Conservation (phyloP, 1,284 basidiomycete genomes). For the Sphagnurus paluster region DNA sequence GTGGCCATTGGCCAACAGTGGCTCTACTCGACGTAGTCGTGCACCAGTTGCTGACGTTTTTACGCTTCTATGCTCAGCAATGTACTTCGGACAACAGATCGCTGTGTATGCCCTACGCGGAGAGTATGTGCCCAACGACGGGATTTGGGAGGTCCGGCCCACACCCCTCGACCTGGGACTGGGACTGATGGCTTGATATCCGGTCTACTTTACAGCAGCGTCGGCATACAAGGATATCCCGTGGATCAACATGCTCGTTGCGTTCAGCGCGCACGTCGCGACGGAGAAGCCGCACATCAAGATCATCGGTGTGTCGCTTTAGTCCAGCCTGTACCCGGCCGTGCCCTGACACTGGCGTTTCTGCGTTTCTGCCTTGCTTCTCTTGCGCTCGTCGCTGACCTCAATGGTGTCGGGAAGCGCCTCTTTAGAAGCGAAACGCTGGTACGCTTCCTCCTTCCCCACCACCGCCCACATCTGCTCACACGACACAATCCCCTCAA, state of each 20-base stretch:
- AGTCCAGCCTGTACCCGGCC: too few species aligned
- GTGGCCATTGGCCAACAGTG: too few species aligned
- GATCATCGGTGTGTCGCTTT: constrained; percentile 53
- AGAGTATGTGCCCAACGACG: constrained; percentile 60
- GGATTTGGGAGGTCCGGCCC: constrained; percentile 78
- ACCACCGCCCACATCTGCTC: too few species aligned
- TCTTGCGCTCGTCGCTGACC: too few species aligned
- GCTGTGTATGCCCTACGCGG: constrained; percentile 77
- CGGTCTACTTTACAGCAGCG: too few species aligned
- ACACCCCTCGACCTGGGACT: constrained; percentile 60
- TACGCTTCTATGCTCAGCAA: too few species aligned
- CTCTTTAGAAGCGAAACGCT: constrained; percentile 58
- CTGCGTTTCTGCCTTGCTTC: too few species aligned
- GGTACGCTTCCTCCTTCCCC: constrained; percentile 43
- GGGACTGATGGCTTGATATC: too few species aligned
- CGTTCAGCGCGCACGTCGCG: constrained; percentile 51
- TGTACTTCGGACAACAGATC: constrained; percentile 91
- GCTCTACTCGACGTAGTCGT: too few species aligned
- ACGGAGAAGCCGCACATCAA: constrained; percentile 54
- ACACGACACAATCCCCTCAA: too few species aligned
- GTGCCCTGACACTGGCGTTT: too few species aligned
- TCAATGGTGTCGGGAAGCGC: constrained; percentile 66
- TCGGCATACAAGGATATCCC: constrained; percentile 68
- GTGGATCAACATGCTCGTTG: constrained; percentile 73
- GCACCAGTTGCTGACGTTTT: too few species aligned